phyloP scores from a whole-genome alignment of 2,329 filamentous ascomycete genomes.

The Penicillium vulpinum region DNA sequence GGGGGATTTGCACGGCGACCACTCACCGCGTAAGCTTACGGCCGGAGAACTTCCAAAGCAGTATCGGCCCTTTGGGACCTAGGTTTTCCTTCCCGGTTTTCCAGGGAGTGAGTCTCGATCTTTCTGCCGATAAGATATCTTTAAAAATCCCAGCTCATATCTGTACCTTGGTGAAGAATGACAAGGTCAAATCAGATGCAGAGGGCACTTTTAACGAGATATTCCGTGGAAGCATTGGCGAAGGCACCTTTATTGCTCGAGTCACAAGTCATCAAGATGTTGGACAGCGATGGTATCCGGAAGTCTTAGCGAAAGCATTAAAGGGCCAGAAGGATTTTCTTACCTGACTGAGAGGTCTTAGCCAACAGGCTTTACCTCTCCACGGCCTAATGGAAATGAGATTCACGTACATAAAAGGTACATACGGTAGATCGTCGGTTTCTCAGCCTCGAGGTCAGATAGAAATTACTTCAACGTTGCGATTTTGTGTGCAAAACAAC shows the following conservation, averaged over 20 bases:
- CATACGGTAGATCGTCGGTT: too few relatives aligned
- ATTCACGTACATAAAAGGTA: too few relatives aligned
- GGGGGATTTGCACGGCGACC: constrained; percentile 38
- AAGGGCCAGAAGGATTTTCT: constrained; percentile 27
- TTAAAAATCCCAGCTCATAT: constrained; percentile 35
- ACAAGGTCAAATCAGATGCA: constrained; percentile 37
- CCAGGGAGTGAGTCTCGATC: constrained; percentile 37
- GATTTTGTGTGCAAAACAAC: too few relatives aligned
- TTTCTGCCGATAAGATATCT: constrained; percentile 31
- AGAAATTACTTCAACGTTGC: too few relatives aligned
- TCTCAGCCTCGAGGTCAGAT: too few relatives aligned
- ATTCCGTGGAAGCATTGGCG: constrained; percentile 33
- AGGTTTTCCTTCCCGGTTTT: constrained; percentile 41
- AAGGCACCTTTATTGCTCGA: constrained; percentile 38
- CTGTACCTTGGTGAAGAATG: constrained; percentile 31
- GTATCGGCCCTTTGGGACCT: constrained; percentile 29
- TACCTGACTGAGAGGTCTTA: neutral
- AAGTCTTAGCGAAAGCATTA: constrained; percentile 32
- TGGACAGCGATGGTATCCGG: constrained; percentile 39
- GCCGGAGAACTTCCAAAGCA: constrained; percentile 29
- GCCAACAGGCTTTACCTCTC: too few relatives aligned
- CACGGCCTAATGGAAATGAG: too few relatives aligned
- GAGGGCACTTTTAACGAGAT: constrained; percentile 39
- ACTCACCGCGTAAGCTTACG: constrained; percentile 38
- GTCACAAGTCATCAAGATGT: constrained; percentile 42